Base-by-base conservation (phyloP, 805 yeast species). In the Monosporozyma solicola region DNA sequence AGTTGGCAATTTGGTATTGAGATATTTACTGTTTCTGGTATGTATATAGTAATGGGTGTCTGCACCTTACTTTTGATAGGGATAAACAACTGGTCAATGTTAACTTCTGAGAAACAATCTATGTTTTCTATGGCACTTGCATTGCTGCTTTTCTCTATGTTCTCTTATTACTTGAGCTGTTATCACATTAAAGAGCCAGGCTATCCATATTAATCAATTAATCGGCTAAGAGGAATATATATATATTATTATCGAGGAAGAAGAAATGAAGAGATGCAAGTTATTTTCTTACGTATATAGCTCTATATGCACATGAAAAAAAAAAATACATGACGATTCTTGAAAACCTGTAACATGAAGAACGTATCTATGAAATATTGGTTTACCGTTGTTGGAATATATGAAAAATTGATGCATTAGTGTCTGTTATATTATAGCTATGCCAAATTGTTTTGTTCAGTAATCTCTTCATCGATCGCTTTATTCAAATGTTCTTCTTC, bases 1-100 rank as follows among this genome's bases (percentile, higher is more conserved):
- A 78, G 76, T 53, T 82, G 81, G 73, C 92, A 85, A 67, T 81
- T 85, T 66, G 92, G 94, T 0, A 68, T 79, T 3, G 95, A 87
- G 62, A 74, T 82, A 3, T 61, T 81, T 4, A 64, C 83, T 2
- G 76, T 84, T 7, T 75, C 79, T 2, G 64, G 60, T 1, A 71
- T 78, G 57, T 87, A 86, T 59, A 56, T 76, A 5, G 58, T 68
- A 0, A 70, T 85, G 57, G 79, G 77, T 0, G 50, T 67, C 0
- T 54, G 74, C 4, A 50, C 79, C n/a, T 60, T 78, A 10, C 51
- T 62, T 0, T 64, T 85, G 46, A 70, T 78, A 4, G 60, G 56
- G 61, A 53, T 82, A 13, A 44, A 53, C 25, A 44, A 13, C 2
- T 24, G 13, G 29, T 24, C 2, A 22, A 46, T 29, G 8, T 13